Evolutionary conservation across 192 early-diverging fungal species (phyloP).

Genomic region (Podila verticillata): DNA sequence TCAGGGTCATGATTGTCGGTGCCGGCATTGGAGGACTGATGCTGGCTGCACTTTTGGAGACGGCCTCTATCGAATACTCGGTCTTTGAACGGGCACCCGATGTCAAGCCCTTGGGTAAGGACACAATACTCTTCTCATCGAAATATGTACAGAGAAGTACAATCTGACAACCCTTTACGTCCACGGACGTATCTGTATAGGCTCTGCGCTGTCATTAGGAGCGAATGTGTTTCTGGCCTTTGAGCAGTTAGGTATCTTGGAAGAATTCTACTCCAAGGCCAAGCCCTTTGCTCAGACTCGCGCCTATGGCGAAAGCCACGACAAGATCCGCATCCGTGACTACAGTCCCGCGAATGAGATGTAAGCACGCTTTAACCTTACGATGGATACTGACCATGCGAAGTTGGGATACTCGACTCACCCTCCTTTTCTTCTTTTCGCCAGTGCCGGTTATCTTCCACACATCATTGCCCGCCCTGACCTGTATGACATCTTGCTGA

Average conservation of each 20-base stretch:
- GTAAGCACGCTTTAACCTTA: background rate
- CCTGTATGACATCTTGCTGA: slow-evolving; percentile 5
- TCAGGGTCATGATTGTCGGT: slow-evolving; percentile 12
- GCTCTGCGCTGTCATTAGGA: slow-evolving; percentile 6
- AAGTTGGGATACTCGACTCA: no score
- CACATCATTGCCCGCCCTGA: slow-evolving; percentile 24
- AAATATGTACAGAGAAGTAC: no score
- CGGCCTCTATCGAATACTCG: slow-evolving; percentile 1
- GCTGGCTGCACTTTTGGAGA: slow-evolving; percentile 2
- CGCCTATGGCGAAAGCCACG: background rate
- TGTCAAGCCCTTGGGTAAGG: slow-evolving; percentile 17
- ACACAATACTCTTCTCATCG: background rate
- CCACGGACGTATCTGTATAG: background rate
- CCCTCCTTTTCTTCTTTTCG: no score
- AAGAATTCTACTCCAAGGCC: background rate
- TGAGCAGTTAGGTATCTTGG: slow-evolving; percentile 11
- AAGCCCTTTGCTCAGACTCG: slow-evolving; percentile 19
- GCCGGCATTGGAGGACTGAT: slow-evolving; percentile 15
- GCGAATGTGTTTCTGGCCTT: slow-evolving; percentile 9
- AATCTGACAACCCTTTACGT: background rate
- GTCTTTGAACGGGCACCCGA: slow-evolving; percentile 11
- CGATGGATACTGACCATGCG: no score
- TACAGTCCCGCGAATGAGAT: slow-evolving; percentile 11
- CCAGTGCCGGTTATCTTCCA: slow-evolving; percentile 25
- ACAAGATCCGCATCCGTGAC: slow-evolving; percentile 3